These are phyloP conservation scores for Nannizziopsis barbatae DNA, from an alignment of 2,329 filamentous ascomycete species.

Conservation along the genomic window DNA sequence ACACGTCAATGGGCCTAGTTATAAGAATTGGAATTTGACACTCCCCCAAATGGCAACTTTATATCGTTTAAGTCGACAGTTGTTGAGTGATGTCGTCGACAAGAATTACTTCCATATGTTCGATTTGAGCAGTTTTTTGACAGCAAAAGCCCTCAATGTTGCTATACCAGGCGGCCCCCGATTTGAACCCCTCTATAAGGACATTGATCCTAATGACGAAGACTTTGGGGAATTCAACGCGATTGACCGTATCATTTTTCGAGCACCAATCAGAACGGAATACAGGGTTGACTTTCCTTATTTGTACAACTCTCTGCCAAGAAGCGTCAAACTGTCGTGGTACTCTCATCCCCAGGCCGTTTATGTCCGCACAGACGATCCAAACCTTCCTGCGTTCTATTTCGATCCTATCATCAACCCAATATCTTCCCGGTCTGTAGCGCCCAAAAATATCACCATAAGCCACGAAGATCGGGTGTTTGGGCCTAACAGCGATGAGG, in stretches of 20 bases:
- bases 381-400: conserved; percentile 86
- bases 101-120: conserved; percentile 98
- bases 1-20: conserved; percentile 93
- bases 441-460: conserved; percentile 82
- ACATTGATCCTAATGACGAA: conserved; percentile 96
- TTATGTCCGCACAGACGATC: conserved; percentile 77
- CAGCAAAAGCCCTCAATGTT: conserved; percentile 92
- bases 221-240: conserved; percentile 99
- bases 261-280: conserved; percentile 85
- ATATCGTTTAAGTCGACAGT: conserved; percentile 79
- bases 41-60: conserved; percentile 93
- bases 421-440: conserved; percentile 87
- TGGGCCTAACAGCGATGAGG: conserved; percentile 66
- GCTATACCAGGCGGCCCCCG: conserved; percentile 94
- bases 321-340: conserved; percentile 87
- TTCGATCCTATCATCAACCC: conserved; percentile 98
- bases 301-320: conserved; percentile 88
- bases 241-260: conserved; percentile 98
- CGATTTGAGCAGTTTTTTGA: conserved; percentile 86
- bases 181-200: conserved; percentile 95
- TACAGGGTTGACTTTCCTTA: conserved; percentile 91
- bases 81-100: conserved; percentile 85
- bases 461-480: conserved; percentile 93
- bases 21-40: conserved; percentile 88
- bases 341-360: conserved; percentile 90